A percentile compares a stretch with the other conserved stretches of the same genome.
Evolutionary conservation across 495 filamentous ascomycete genomes (phyloP).

Genomic region (Hypoxylon perforatum): DNA sequence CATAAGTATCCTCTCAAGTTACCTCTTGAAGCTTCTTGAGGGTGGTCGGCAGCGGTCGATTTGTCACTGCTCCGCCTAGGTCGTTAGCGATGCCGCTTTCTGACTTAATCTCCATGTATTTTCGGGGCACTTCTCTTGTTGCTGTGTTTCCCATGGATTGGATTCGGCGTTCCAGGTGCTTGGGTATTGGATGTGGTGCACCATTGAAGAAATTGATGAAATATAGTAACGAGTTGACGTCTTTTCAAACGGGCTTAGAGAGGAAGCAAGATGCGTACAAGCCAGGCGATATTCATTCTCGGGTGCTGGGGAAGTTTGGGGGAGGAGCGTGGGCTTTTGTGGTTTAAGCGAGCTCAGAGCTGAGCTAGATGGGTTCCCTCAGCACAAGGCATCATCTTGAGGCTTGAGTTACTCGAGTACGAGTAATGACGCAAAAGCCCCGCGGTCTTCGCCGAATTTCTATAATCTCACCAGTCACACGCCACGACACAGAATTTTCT

Average conservation of each 20-base stretch:
- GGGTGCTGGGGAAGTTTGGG: not conserved
- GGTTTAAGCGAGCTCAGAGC: constrained; percentile 28
- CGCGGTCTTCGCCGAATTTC: constrained; percentile 14
- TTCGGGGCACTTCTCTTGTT: constrained; percentile 20
- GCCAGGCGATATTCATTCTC: not conserved
- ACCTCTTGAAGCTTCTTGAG: not conserved
- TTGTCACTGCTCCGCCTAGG: not conserved
- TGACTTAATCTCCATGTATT: constrained; percentile 28
- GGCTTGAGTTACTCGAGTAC: constrained; percentile 27
- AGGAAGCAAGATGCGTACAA: constrained; percentile 25
- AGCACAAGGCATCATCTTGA: constrained; percentile 17
- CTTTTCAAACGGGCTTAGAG: constrained; percentile 18
- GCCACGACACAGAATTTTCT: not conserved
- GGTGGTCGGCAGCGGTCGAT: not conserved
- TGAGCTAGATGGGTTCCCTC: constrained; percentile 25
- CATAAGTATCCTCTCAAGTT: not conserved
- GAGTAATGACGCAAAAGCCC: constrained; percentile 23
- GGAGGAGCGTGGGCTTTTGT: constrained; percentile 16
- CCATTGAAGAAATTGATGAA: constrained; percentile 40
- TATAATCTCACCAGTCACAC: constrained; percentile 30
- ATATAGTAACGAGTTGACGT: constrained; percentile 50
- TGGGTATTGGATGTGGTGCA: constrained; percentile 22
- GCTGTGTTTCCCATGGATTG: constrained; percentile 5
- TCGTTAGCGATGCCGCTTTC: constrained; percentile 2
- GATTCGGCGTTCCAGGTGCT: constrained; percentile 37